Evolutionary conservation across 495 filamentous ascomycete genomes (phyloP), one percentile per base, ranked within the genome.

Genomic region (Amphirosellinia nigrospora): DNA sequence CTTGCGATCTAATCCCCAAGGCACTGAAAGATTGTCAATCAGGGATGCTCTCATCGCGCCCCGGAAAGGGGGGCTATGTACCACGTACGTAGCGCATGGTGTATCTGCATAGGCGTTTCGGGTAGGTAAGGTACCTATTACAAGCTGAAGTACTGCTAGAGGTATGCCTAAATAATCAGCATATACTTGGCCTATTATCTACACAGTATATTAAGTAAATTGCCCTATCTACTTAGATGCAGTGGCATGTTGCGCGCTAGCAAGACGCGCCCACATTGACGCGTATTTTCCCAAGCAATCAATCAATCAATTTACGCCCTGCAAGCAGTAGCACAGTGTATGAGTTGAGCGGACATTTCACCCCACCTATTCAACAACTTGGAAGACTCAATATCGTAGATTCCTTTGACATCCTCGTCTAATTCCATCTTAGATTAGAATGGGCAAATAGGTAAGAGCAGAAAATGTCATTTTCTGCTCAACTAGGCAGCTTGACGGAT

Each of bases 401-500:
- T 23, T 41, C 4, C 26, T 16, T 26, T 28, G 16, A 63, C n/a
- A 30, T 43, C 26, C 39, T 30, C 26, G 21, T 63, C 9, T 4
- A n/a, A 23, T 64, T 30, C 30, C 16, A 50, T 50, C n/a, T 34
- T 11, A 15, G n/a, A 30, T 19, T 23, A 48, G 28, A 48, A 36
- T 64, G 30, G n/a, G 61, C 26, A 30, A 36, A 36, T 63, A 30
- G 26, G 26, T 63, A 30, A 16, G 26, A 23, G 9, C 43, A 41
- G 46, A 71, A 13, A 26, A 89, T 89, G 87, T 80, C 87, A 32
- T 82, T 83, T 67, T 72, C 81, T 56, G 80, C 81, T 32, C 79
- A 81, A 41, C 79, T 88, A 1, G 79, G 75, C 16, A 83, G 81
- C 45, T 78, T 89, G 67, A 84, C 84, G 10, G 87, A 87, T 53